Evolutionary conservation across 1,139 yeast genomes (phyloP), one percentile per base, ranked within the genome.

Genomic region (Wickerhamomyces sp.): DNA sequence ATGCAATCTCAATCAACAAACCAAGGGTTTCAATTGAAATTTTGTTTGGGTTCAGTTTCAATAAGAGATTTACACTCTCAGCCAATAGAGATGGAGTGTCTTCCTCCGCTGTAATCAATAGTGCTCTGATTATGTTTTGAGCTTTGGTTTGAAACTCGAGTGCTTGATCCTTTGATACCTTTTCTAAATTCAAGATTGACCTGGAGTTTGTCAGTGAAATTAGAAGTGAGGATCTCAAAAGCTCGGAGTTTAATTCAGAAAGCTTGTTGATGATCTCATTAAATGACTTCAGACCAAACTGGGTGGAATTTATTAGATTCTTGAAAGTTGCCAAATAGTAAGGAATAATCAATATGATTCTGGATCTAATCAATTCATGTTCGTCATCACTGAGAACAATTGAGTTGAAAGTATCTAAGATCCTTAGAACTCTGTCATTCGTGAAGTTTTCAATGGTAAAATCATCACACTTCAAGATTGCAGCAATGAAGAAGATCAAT

Each of bases 81-180:
- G 88, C 73, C 42, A 90, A 65, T 40, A 85, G 73, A 0, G 93
- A 79, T 30, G 88, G 81, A 0, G 96, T 78, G 57, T 91, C 98
- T 41, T 88, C 96, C 42, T 81, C 87, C 2, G 95, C 78, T 1
- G 79, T 84, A 1, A 73, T 76, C 3, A 76, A 61, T n/a, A 90
- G 63, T 2, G 74, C 62, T 2, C 65, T 56, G 15, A 80, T 68
- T 2, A 73, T 54, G 2, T 55, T 49, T 11, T 77, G 60, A n/a
- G 76, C 56, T 4, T 55, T 53, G 18, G 59, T 57, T 51, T 76
- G 77, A n/a, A 67, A 53, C 6, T 55, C 54, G 9, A 36, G 10
- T 14, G 59, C 52, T 9, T 47, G 34, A 11, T 53, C 55, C 10
- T 31, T 29, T 7, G 62, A 51, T 6, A 66, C 56, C 1, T 60